A percentile compares a stretch with the other conserved stretches of the same genome.
phyloP scores from a whole-genome alignment of 1,284 basidiomycete genomes.

The Cystobasidiaceae sp. region DNA sequence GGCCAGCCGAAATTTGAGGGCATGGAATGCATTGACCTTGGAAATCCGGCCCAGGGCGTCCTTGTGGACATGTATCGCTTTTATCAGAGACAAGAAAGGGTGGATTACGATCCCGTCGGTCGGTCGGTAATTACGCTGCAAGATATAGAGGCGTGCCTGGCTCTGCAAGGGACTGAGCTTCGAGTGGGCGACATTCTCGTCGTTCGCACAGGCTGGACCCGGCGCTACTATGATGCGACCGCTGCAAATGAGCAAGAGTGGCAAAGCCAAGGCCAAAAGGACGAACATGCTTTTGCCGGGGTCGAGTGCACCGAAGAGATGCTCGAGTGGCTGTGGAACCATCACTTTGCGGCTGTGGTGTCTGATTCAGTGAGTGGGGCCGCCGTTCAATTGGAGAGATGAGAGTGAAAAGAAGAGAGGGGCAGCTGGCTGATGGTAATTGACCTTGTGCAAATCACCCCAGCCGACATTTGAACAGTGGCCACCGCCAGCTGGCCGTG shows the following conservation, averaged over 20 bases:
- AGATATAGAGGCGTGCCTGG: neutral
- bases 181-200: neutral
- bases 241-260: neutral
- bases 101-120: neutral
- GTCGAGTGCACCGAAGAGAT: neutral
- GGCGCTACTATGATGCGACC: neutral
- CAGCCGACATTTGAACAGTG: neutral
- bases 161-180: neutral
- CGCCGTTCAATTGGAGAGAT: no score
- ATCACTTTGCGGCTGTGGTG: neutral
- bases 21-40: no score
- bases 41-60: no score
- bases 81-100: neutral
- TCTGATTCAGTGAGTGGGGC: neutral
- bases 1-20: no score
- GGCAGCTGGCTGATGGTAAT: neutral
- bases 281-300: neutral
- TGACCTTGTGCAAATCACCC: neutral
- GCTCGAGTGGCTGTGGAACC: neutral
- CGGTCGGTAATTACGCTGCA: neutral
- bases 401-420: no score
- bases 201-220: neutral
- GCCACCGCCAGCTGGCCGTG: neutral
- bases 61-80: neutral
- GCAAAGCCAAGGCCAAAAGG: neutral